Evolutionary conservation across 2,329 filamentous ascomycete species (phyloP).

Genomic region (Fusarium sp.): DNA sequence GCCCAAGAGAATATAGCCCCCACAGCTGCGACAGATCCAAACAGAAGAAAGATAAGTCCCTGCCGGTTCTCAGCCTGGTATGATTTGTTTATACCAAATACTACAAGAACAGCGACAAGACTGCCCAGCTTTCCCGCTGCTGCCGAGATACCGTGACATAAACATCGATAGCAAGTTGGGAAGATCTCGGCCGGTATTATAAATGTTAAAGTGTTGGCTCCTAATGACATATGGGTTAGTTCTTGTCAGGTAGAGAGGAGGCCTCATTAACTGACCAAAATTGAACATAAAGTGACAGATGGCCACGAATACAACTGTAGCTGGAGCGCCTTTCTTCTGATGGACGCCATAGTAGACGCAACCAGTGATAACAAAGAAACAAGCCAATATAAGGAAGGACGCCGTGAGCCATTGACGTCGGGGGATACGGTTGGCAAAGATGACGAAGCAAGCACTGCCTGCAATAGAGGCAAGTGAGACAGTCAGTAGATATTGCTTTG

Average conservation of each 20-base stretch:
- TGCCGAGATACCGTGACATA: constrained; percentile 73
- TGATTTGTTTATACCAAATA: constrained; percentile 63
- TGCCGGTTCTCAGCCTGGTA: constrained; percentile 60
- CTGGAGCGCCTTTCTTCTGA: constrained; percentile 57
- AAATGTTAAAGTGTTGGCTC: constrained; percentile 73
- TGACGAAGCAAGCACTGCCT: constrained; percentile 63
- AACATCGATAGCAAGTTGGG: constrained; percentile 72
- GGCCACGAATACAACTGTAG: constrained; percentile 65
- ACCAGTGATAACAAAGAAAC: constrained; percentile 64
- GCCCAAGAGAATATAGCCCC: constrained; percentile 66
- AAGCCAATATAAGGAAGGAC: constrained; percentile 62
- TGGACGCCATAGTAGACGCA: constrained; percentile 64
- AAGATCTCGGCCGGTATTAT: constrained; percentile 75
- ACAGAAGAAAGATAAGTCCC: constrained; percentile 65
- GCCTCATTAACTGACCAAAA: constrained; percentile 59
- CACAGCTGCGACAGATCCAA: constrained; percentile 63
- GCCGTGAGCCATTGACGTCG: constrained; percentile 64
- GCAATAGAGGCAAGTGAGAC: constrained; percentile 66
- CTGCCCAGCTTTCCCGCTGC: constrained; percentile 71
- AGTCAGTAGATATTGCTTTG: constrained; percentile 66
- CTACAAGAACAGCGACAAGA: constrained; percentile 64
- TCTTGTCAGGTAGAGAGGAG: not conserved
- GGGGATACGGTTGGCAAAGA: constrained; percentile 62
- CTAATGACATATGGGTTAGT: constrained; percentile 46
- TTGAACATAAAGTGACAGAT: constrained; percentile 69